Base-by-base conservation (phyloP, 1,139 yeast species). In the Ogataea hybrid region DNA sequence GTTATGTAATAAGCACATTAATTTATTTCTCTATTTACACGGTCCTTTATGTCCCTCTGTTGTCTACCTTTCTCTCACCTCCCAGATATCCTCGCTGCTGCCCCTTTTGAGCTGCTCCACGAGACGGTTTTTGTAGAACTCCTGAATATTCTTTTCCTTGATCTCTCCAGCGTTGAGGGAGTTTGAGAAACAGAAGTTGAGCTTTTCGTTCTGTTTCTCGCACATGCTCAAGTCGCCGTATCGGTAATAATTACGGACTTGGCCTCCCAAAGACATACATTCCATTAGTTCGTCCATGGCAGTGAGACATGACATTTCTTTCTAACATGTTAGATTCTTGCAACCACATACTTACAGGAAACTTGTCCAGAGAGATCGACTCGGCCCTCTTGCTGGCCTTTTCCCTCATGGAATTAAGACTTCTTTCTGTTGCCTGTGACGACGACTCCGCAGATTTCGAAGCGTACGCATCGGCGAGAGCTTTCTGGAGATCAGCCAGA, bases 211-310 rank as follows among this genome's bases (percentile, higher is more conserved):
- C 56, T 86, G 86, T 42, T 73, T 74, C 32, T 71, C 73, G 64
- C 97, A 90, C 45, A 76, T 68, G 43, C 83, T 79, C 56, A 87
- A 74, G 34, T 81, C 77, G 3, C 97, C 97, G 57, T 81, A 84
- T 40, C 97, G 67, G 59, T 90, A 90, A 57, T 85, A 83, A 62
- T 84, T 76, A 49, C 92, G 76, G 23, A 85, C 67, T 60, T 89
- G 96, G 1, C 96, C 96, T 2, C 97, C 97, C 3, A 89, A 59
- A 0, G 96, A 85, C 67, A 86, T 88, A 61, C 97, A 90, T 38
- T 79, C 82, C 37, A 89, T 74, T 28, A 90, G 68, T 57, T 87
- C 95, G 62, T 90, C 96, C 62, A 90, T 81, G 0, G 95, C 95
- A 31, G 90, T 86, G 39, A 84, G 69, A 56, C 89, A 82, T 42